Percentiles rank a stretch among this genome's conserved stretches.
Evolutionary conservation across 345 rosid genomes (phyloP).

Genomic region (Corchorus olitorius): DNA sequence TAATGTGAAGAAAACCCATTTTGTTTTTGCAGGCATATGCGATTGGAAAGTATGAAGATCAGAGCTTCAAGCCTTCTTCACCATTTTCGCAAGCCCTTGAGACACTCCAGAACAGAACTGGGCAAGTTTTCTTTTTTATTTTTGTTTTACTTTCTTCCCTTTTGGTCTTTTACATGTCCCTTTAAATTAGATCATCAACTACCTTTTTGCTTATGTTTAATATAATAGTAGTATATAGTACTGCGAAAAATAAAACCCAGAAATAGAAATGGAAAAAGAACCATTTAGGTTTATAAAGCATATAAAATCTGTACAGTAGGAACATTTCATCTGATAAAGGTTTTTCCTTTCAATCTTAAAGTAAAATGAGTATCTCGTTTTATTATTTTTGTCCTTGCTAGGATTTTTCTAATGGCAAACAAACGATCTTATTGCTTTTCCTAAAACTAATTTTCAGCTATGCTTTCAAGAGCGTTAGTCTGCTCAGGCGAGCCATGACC

Average conservation of each 20-base stretch:
- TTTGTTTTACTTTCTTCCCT: too few relatives aligned
- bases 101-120: not conserved
- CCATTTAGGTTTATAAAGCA: slow-evolving; percentile 27
- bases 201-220: not conserved
- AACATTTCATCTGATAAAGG: not conserved
- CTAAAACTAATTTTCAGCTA: slow-evolving; percentile 41
- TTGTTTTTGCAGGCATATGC: slow-evolving; percentile 32
- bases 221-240: slow-evolving; percentile 14
- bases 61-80: slow-evolving; percentile 28
- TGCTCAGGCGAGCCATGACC: slow-evolving; percentile 74
- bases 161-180: too few relatives aligned
- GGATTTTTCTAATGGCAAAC: not conserved
- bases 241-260: not conserved
- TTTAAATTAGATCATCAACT: not conserved
- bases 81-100: slow-evolving; percentile 24
- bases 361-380: not conserved
- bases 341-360: not conserved
- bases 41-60: slow-evolving; percentile 20
- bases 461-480: slow-evolving; percentile 40
- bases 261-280: not conserved
- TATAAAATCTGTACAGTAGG: slow-evolving; percentile 38
- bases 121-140: not conserved
- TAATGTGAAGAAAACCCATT: slow-evolving; percentile 2
- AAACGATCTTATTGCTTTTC: slow-evolving; percentile 1
- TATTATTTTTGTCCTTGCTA: not conserved